These are phyloP conservation scores for Rosa lucieae DNA, from an alignment of 306 rosid species.

Conservation along the genomic window DNA sequence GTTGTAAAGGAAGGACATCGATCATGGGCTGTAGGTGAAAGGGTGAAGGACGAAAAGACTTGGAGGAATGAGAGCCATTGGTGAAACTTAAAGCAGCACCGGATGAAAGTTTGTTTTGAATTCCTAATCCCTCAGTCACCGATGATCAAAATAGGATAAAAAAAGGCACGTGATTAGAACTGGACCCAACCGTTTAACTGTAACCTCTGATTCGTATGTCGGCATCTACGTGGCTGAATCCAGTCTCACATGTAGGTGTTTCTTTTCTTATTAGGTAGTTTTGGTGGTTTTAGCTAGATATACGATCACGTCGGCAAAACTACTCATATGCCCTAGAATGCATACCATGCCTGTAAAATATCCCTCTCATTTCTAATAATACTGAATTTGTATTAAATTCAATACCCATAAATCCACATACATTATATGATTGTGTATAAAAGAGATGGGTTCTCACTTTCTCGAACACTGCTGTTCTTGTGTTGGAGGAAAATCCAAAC, in stretches of 20 bases:
- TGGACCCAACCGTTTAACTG: slow-evolving; percentile 26
- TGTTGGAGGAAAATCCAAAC: background rate
- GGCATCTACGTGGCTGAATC: slow-evolving; percentile 44
- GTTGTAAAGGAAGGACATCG: background rate
- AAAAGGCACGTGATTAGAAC: slow-evolving; percentile 28
- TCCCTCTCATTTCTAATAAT: background rate
- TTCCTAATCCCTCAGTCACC: background rate
- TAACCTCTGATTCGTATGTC: slow-evolving; percentile 34
- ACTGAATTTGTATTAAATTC: background rate
- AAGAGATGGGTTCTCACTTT: background rate
- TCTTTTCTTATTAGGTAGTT: background rate
- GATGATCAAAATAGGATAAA: slow-evolving; percentile 14
- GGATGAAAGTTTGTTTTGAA: background rate
- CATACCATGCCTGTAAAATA: background rate
- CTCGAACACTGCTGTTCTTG: background rate
- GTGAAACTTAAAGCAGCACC: background rate
- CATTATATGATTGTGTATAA: background rate
- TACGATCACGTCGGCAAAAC: background rate
- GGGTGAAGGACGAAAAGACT: slow-evolving; percentile 35
- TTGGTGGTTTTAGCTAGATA: background rate
- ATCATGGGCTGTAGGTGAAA: background rate
- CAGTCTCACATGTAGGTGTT: slow-evolving; percentile 46
- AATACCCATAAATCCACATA: background rate
- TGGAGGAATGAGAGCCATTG: slow-evolving; percentile 49
- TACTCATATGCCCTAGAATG: background rate